phyloP scores from a whole-genome alignment of 2,329 filamentous ascomycete genomes.

The Onygenales sp. region DNA sequence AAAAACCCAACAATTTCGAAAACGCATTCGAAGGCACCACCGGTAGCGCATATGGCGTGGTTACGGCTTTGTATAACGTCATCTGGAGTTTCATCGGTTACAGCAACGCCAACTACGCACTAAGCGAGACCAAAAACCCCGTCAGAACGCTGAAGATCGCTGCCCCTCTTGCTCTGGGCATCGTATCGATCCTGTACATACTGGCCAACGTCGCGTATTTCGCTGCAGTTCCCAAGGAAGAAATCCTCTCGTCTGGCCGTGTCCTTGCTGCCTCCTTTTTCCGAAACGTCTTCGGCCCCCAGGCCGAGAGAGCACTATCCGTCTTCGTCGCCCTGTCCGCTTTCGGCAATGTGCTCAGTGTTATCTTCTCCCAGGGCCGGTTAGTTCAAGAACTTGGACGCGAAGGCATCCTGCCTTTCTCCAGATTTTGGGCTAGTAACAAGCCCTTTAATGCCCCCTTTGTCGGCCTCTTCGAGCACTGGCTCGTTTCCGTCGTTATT shows the following conservation, averaged over 20 bases:
- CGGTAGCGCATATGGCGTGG: constrained; percentile 55
- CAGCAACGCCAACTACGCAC: constrained; percentile 26
- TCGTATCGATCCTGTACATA: constrained; percentile 55
- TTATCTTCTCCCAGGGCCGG: constrained; percentile 56
- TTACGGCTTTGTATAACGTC: constrained; percentile 63
- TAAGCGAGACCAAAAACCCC: constrained; percentile 57
- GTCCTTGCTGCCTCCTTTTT: constrained; percentile 44
- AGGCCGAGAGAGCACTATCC: constrained; percentile 50
- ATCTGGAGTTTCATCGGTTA: constrained; percentile 60
- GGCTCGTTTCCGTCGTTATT: constrained; percentile 52
- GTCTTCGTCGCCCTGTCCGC: constrained; percentile 60
- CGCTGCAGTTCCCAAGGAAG: constrained; percentile 41
- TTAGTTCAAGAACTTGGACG: constrained; percentile 48
- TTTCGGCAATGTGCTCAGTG: constrained; percentile 57
- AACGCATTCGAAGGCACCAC: constrained; percentile 58
- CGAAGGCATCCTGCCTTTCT: constrained; percentile 54
- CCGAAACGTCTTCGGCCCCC: constrained; percentile 43
- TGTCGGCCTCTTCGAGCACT: constrained; percentile 46
- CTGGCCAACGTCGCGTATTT: constrained; percentile 53
- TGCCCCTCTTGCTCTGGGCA: constrained; percentile 50
- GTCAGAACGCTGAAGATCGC: constrained; percentile 56
- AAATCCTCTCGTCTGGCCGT: constrained; percentile 39
- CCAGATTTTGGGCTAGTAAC: constrained; percentile 55
- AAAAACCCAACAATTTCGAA: constrained; percentile 51
- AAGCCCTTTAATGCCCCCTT: constrained; percentile 53